Evolutionary conservation across 768 basidiomycete species (phyloP).

Genomic region (Porpolomopsis calyptriformis): DNA sequence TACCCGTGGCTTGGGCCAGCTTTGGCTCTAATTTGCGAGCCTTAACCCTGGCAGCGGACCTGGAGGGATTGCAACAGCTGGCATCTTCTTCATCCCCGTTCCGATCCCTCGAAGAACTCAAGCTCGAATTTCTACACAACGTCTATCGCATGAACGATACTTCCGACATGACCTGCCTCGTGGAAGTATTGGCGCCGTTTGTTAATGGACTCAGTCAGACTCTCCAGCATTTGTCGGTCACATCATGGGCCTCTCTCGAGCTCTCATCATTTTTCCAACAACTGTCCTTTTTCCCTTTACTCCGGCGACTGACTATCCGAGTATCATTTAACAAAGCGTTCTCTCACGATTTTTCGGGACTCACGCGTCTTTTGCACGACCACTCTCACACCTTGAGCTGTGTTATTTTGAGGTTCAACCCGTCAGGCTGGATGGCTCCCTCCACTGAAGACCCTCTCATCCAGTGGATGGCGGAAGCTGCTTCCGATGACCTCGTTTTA

Average conservation of each 20-base stretch:
- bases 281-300: slow-evolving; percentile 22
- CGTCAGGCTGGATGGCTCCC: slow-evolving; percentile 20
- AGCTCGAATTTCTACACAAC: slow-evolving; percentile 31
- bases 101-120: slow-evolving; percentile 23
- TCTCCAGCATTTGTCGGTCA: slow-evolving; percentile 26
- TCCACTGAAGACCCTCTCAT: slow-evolving; percentile 22
- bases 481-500: slow-evolving; percentile 21
- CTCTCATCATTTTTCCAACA: slow-evolving; percentile 30
- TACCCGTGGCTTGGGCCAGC: slow-evolving; percentile 28
- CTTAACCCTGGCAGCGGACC: slow-evolving; percentile 28
- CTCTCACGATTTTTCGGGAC: slow-evolving; percentile 23
- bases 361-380: slow-evolving; percentile 23
- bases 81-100: slow-evolving; percentile 24
- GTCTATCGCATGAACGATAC: slow-evolving; percentile 13
- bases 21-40: slow-evolving; percentile 28
- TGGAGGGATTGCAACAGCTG: slow-evolving; percentile 25
- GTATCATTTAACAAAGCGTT: slow-evolving; percentile 32
- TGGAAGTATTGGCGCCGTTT: slow-evolving; percentile 29
- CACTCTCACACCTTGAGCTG: slow-evolving; percentile 14
- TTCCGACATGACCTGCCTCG: slow-evolving; percentile 18
- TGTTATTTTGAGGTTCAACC: slow-evolving; percentile 31
- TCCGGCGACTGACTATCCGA: slow-evolving; percentile 26
- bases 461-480: slow-evolving; percentile 24
- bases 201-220: slow-evolving; percentile 26
- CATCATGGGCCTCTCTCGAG: slow-evolving; percentile 32